Base-by-base conservation (phyloP, 2,329 filamentous ascomycete genomes). In the Exophiala sp. region DNA sequence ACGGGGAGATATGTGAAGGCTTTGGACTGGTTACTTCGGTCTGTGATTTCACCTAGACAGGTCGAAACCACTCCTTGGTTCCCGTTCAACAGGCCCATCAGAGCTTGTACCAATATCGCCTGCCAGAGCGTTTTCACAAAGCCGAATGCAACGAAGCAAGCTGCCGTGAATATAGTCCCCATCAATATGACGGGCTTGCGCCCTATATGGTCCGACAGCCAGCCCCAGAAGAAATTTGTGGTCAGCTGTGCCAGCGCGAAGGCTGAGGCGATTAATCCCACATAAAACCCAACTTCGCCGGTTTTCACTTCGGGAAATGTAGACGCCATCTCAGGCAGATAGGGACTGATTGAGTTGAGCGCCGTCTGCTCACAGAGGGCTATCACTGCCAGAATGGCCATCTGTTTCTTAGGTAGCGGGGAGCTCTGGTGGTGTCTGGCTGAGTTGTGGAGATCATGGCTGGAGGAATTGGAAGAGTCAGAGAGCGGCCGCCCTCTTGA, bases 1-100 rank as follows among this genome's bases (percentile, higher is more conserved):
- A 97, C 85, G 0, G 93, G 93, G 35, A 98, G 73, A 71, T 95
- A 98, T 1, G 87, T 93, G 62, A 98, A 98, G 0, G 89, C 93
- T 46, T 80, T 79, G 63, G 88, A 93, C 74, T 98, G 93, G 66
- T 98, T 98, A 57, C 85, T 93, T 47, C 88, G 82, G 65, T 97
- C 90, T 1, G 93, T 98, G 45, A 98, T 85, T 67, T 98, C 93
- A 34, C 93, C 93, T 42, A 98, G 69, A 42, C 91, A 95, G 0
- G 93, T 96, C 6, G 88, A 91, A 11, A 98, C 89, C 10, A 96
- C 83, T 3, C 88, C 91, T 23, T 93, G 89, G 62, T 98, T 98
- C 45, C 93, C 93, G 66, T 97, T 98, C 44, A 95, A 80, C 46
- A 95, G 66, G 2, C 93, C 93, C 89, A 97, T 96, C 56, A 90